Conservation (phyloP, 257 asterid species). For the Solanum ossicruentum region DNA sequence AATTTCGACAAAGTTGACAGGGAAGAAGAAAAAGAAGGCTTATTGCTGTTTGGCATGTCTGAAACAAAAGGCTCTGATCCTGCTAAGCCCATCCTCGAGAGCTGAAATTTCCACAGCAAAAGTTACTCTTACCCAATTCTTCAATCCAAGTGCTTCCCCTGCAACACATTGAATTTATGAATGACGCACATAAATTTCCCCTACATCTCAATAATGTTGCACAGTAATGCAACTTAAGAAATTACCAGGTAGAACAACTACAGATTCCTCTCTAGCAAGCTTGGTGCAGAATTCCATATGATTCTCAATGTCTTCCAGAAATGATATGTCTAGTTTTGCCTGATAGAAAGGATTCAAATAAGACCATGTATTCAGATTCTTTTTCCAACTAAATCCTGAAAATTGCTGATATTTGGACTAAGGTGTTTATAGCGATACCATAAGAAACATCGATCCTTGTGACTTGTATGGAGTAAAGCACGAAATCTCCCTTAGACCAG, state of each 20-base stretch:
- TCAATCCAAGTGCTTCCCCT: conserved; percentile 52
- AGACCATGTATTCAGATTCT: not conserved
- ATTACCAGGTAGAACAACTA: conserved; percentile 50
- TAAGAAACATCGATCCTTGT: conserved; percentile 59
- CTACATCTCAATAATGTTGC: not conserved
- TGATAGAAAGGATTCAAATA: not conserved
- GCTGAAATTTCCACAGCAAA: conserved; percentile 39
- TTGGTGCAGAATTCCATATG: conserved; percentile 49
- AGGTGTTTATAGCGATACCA: conserved; percentile 21
- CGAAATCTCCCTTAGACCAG: conserved; percentile 27
- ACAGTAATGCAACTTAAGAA: not conserved
- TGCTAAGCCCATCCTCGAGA: conserved; percentile 44
- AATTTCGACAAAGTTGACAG: not conserved
- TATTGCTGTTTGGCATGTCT: conserved; percentile 28
- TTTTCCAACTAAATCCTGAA: not conserved
- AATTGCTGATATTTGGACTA: not conserved
- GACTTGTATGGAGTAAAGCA: conserved; percentile 41
- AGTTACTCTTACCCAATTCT: conserved; percentile 49
- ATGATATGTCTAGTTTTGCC: conserved; percentile 34
- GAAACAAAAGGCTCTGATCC: conserved; percentile 49
- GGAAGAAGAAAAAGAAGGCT: not conserved
- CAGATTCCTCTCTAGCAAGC: conserved; percentile 62
- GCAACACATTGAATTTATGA: not conserved
- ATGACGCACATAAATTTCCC: not conserved
- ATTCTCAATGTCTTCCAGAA: conserved; percentile 30